These are phyloP conservation scores for Teunomyces kruisii DNA, from an alignment of 805 yeast species.

Conservation along the genomic window DNA sequence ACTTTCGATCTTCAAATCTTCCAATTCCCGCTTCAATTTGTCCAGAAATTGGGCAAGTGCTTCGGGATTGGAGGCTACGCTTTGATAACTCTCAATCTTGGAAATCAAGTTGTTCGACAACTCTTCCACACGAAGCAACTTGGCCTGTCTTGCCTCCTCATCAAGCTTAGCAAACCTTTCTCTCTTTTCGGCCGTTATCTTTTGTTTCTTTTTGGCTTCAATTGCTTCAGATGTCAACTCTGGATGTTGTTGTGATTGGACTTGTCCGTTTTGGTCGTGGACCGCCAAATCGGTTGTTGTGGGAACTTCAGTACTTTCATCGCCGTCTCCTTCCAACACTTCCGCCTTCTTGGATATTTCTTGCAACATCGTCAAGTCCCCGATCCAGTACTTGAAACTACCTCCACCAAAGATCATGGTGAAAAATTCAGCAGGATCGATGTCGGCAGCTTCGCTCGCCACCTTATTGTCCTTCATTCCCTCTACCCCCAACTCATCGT, in stretches of 20 bases:
- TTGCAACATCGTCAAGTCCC: conserved; percentile 77
- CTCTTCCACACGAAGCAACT: conserved; percentile 49
- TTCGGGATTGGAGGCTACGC: conserved; percentile 61
- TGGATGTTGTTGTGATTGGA: not conserved
- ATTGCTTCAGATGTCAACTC: conserved; percentile 21
- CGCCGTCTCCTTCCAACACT: conserved; percentile 39
- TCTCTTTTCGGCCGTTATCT: conserved; percentile 38
- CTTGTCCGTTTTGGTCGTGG: conserved; percentile 1
- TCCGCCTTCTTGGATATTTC: conserved; percentile 69
- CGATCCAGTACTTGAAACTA: conserved; percentile 77
- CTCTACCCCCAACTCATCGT: conserved; percentile 75
- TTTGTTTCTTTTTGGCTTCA: conserved; percentile 30
- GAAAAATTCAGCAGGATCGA: conserved; percentile 85
- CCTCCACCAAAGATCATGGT: conserved; percentile 83
- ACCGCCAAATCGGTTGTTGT: conserved; percentile 2
- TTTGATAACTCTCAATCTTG: conserved; percentile 49
- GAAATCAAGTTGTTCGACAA: conserved; percentile 48
- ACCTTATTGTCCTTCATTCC: conserved; percentile 60
- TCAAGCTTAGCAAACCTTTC: conserved; percentile 52
- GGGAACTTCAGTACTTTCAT: conserved; percentile 13
- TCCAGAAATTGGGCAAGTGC: conserved; percentile 56
- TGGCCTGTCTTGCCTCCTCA: conserved; percentile 52
- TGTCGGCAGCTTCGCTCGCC: conserved; percentile 66
- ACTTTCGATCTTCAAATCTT: conserved; percentile 87
- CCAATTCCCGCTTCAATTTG: conserved; percentile 62